Conservation (phyloP, 257 asterid species). For the Solanum arcanum region DNA sequence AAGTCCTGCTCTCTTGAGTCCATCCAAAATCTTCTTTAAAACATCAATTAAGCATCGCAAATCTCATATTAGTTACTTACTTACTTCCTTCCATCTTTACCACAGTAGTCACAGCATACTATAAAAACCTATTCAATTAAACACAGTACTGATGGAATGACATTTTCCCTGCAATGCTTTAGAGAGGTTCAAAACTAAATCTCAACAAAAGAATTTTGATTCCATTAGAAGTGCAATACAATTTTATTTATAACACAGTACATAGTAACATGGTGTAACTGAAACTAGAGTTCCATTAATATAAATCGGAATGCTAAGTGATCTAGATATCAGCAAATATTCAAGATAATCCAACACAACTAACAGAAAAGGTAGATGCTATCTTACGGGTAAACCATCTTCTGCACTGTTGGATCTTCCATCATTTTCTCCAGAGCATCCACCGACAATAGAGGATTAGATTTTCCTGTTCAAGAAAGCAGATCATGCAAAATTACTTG, state of each 20-base stretch:
- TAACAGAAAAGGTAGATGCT: not conserved
- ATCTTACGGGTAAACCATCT: conserved; percentile 97
- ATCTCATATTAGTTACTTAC: not conserved
- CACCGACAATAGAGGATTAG: conserved; percentile 61
- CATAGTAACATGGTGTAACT: not conserved
- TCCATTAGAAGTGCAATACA: not conserved
- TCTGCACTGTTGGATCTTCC: conserved; percentile 97
- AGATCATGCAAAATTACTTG: not conserved
- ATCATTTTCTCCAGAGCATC: conserved; percentile 98
- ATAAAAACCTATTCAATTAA: not conserved
- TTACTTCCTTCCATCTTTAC: not conserved
- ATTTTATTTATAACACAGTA: not conserved
- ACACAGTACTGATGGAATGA: not conserved
- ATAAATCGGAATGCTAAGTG: not conserved
- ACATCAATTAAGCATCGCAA: not conserved
- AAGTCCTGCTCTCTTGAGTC: not conserved
- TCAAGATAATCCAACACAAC: not conserved
- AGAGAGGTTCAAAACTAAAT: not conserved
- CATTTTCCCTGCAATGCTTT: not conserved
- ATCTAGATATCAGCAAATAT: not conserved
- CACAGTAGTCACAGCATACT: not conserved
- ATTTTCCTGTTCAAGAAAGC: conserved; percentile 27
- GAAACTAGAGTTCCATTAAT: not conserved
- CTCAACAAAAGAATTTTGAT: not conserved
- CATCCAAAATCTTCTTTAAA: not conserved